A percentile compares a stretch with the other conserved stretches of the same genome.
Evolutionary conservation across 805 yeast species (phyloP).

Genomic region (Candida insectorum): DNA sequence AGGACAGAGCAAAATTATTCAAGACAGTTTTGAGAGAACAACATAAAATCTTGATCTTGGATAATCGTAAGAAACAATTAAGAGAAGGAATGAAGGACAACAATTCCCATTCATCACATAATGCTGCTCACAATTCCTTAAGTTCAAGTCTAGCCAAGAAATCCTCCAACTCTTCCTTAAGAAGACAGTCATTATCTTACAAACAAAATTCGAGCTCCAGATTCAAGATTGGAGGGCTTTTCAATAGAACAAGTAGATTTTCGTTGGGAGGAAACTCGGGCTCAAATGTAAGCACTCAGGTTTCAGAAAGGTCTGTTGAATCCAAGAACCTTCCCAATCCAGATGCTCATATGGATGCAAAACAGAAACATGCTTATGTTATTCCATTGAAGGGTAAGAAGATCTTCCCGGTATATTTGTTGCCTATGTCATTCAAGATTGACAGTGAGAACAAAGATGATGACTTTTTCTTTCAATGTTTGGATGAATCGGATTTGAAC

Average conservation of each 20-base stretch:
- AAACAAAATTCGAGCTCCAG: slow-evolving; percentile 37
- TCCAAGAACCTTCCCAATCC: slow-evolving; percentile 60
- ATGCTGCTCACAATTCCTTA: slow-evolving; percentile 1
- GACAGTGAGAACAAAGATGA: slow-evolving; percentile 39
- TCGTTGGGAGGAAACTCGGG: slow-evolving; percentile 15
- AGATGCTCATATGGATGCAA: slow-evolving; percentile 32
- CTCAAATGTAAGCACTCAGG: neutral
- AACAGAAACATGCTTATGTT: slow-evolving; percentile 49
- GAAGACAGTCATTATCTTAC: slow-evolving; percentile 38
- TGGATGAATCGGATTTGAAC: slow-evolving; percentile 55
- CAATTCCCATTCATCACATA: slow-evolving; percentile 1
- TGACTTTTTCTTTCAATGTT: slow-evolving; percentile 67
- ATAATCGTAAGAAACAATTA: slow-evolving; percentile 29
- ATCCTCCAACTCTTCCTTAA: slow-evolving; percentile 24
- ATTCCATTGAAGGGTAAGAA: slow-evolving; percentile 45
- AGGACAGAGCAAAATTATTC: slow-evolving; percentile 26
- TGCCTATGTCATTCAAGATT: slow-evolving; percentile 48
- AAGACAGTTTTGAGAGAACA: slow-evolving; percentile 29
- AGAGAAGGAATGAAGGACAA: slow-evolving; percentile 12
- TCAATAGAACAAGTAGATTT: slow-evolving; percentile 57
- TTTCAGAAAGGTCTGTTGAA: slow-evolving; percentile 42
- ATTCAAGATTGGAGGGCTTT: slow-evolving; percentile 56
- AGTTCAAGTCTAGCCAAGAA: slow-evolving; percentile 21
- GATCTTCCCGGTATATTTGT: slow-evolving; percentile 51
- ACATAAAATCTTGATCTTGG: slow-evolving; percentile 25